Conservation (phyloP, 83 land plant species). For the Isoetes engelmannii region DNA sequence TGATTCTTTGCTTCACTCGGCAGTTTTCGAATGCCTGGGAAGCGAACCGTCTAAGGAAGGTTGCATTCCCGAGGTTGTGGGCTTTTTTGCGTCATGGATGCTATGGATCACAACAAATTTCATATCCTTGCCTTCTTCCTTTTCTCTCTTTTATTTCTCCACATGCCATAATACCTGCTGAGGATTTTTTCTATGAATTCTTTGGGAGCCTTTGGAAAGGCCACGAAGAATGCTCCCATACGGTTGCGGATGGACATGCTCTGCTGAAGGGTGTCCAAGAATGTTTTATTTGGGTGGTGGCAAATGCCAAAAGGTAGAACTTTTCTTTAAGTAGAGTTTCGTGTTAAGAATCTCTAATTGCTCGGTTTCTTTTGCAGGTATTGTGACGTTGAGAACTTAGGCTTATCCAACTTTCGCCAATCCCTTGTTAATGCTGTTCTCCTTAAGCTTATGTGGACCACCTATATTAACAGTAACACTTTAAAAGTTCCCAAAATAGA, state of each 20-base stretch:
- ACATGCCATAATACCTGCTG: slow-evolving; percentile 17
- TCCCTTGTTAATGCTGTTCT: slow-evolving; percentile 47
- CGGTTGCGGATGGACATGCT: slow-evolving; percentile 33
- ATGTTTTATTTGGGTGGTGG: slow-evolving; percentile 66
- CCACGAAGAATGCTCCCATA: slow-evolving; percentile 22
- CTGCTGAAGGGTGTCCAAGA: slow-evolving; percentile 64
- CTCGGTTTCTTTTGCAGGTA: slow-evolving; percentile 38
- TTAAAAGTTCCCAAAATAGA: neutral
- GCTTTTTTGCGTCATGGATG: slow-evolving; percentile 75
- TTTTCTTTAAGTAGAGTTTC: neutral
- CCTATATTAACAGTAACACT: neutral
- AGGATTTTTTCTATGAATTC: slow-evolving; percentile 55
- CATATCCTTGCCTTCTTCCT: slow-evolving; percentile 62
- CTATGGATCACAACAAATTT: slow-evolving; percentile 82
- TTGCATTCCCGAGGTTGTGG: slow-evolving; percentile 58
- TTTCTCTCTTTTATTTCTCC: slow-evolving; percentile 57
- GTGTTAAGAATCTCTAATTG: slow-evolving; percentile 8
- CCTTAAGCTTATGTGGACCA: slow-evolving; percentile 22
- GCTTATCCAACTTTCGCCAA: slow-evolving; percentile 20
- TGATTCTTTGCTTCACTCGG: slow-evolving; percentile 50
- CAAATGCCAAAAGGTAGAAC: slow-evolving; percentile 61
- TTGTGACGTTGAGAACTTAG: slow-evolving; percentile 28
- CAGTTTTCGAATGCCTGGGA: slow-evolving; percentile 69
- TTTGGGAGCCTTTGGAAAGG: slow-evolving; percentile 80
- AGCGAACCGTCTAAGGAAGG: slow-evolving; percentile 41